Evolutionary conservation across 495 filamentous ascomycete genomes (phyloP).

Genomic region (Schizothecium vesticola): DNA sequence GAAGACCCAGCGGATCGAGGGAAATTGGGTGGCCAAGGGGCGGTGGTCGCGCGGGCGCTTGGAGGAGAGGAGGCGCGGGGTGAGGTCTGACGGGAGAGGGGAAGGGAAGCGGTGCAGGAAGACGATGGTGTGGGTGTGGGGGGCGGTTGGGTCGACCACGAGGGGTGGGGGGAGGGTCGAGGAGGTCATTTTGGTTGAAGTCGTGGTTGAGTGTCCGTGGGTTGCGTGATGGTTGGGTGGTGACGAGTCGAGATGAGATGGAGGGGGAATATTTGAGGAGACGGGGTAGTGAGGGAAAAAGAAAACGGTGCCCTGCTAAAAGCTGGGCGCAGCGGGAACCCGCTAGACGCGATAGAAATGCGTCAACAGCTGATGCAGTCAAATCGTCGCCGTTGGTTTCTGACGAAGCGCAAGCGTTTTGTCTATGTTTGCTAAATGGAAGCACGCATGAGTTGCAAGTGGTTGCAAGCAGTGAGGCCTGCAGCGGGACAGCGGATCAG

Average conservation of each 20-base stretch:
- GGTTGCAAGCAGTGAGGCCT: neutral
- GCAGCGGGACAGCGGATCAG: too few species aligned
- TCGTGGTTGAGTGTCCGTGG: neutral
- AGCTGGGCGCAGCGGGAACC: neutral
- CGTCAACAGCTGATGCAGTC: neutral
- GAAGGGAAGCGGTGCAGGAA: constrained; percentile 9
- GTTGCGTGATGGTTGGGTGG: neutral
- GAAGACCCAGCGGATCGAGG: constrained; percentile 8
- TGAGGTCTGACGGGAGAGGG: neutral
- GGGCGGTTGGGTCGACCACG: neutral
- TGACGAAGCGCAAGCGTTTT: neutral
- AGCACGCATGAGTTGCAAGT: neutral
- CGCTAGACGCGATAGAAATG: neutral
- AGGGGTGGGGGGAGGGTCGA: constrained; percentile 3
- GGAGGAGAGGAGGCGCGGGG: neutral
- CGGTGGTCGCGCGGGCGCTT: constrained; percentile 2
- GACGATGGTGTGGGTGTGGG: constrained; percentile 5
- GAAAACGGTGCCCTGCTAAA: neutral
- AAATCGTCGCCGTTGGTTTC: neutral
- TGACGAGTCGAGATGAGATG: neutral
- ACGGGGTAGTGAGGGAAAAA: neutral
- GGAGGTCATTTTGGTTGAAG: neutral
- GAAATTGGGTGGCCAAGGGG: neutral
- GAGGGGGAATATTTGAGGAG: neutral
- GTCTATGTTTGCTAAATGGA: neutral